phyloP scores from a whole-genome alignment of 106 monocot species.

The Dioscorea zingiberensis region DNA sequence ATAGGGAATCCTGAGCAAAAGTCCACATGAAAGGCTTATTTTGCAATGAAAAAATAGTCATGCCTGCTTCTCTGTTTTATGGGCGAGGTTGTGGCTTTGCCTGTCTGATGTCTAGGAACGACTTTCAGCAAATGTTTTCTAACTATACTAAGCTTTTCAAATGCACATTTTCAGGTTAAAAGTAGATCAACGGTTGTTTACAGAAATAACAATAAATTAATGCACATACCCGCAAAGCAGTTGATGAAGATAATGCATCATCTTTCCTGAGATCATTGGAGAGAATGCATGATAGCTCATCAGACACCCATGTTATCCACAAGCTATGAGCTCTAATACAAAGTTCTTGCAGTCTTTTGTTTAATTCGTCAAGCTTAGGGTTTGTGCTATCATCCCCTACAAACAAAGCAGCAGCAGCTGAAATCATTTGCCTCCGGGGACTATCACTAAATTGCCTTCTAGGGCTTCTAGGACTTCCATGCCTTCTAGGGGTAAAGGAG shows the following conservation, averaged over 20 bases:
- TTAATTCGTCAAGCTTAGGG: slow-evolving; percentile 68
- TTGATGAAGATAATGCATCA: slow-evolving; percentile 51
- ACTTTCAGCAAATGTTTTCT: too few relatives aligned
- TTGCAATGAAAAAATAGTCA: too few relatives aligned
- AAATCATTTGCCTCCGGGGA: slow-evolving; percentile 71
- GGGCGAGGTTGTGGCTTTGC: too few relatives aligned
- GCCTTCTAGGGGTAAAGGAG: slow-evolving; percentile 56
- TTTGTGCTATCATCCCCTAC: slow-evolving; percentile 55
- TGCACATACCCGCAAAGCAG: slow-evolving; percentile 50
- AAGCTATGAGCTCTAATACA: slow-evolving; percentile 81
- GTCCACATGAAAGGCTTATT: too few relatives aligned
- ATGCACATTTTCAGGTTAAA: too few relatives aligned
- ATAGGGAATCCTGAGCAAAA: too few relatives aligned
- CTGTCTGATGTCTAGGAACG: too few relatives aligned
- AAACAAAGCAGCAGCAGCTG: slow-evolving; percentile 75
- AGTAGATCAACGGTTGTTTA: too few relatives aligned
- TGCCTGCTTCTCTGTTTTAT: too few relatives aligned
- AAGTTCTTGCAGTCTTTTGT: slow-evolving; percentile 50
- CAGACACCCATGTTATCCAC: slow-evolving; percentile 85
- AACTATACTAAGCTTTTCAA: too few relatives aligned
- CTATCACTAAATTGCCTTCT: slow-evolving; percentile 12
- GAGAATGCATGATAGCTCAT: slow-evolving; percentile 64
- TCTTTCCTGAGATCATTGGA: slow-evolving; percentile 65
- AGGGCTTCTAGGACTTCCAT: slow-evolving; percentile 27
- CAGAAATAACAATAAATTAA: too few relatives aligned